Evolutionary conservation across 768 basidiomycete species (phyloP), one percentile per base, ranked within the genome.

Genomic region (Omphalotus guepiniiformis): DNA sequence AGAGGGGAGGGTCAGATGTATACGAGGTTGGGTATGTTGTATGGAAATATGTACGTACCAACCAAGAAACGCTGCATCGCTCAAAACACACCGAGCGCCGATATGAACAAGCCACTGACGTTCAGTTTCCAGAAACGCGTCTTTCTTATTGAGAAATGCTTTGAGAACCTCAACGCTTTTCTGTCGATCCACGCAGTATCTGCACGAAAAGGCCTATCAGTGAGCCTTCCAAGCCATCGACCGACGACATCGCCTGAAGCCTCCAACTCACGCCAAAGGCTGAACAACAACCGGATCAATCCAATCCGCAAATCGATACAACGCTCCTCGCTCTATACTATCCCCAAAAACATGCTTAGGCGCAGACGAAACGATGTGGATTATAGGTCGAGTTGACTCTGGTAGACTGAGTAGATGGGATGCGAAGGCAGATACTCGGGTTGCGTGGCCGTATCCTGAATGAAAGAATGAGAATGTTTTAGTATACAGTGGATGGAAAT

Each of bases 401-500:
- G 60, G 55, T 12, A 82, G 67, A 42, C 63, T 68, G 18, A 84
- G 67, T 15, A 91, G 70, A 53, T 82, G 77, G 38, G 70, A 63
- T 3, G 83, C 72, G 52, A 89, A 80, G 1, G 88, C 88, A 13
- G 85, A 85, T 13, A 89, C 88, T 29, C 88, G 79, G 3, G 88
- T 91, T 7, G 87, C 88, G 58, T 90, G 88, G n/a, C 87, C 84
- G 47, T 84, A 88, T n/a, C 84, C 83, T 85, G 53, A n/a, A 30
- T 26, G 22, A 42, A 30, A 29, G 16, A 28, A 30, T 47, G 5
- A 51, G 18, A 34, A 47, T 15, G 13, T 6, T 52, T 36, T 37
- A 26, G 30, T 47, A 19, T 21, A 47, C 7, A 12, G 38, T 18
- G 16, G 23, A 3, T 28, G 27, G 30, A 37, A 23, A 40, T 26